Evolutionary conservation across 179 eudicot genomes (phyloP), one percentile per base, ranked within the genome.

Genomic region (Beta macrorhiza): DNA sequence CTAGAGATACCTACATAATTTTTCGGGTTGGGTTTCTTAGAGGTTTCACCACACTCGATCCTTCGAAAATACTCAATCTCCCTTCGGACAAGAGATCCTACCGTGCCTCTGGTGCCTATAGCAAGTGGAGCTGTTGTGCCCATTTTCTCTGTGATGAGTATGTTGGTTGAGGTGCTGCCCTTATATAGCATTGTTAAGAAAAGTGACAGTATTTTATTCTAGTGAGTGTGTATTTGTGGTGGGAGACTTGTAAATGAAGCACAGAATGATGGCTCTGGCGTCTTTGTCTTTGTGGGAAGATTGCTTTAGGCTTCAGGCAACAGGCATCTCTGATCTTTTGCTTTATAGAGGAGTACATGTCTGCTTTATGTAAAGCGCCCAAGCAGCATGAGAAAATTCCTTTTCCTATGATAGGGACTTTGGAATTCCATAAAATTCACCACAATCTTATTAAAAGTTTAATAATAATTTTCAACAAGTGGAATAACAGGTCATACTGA

Each of bases 71-170:
- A 95, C 81, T 95, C 99, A 4, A 93, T 93, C 84, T 93, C 99
- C 77, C 89, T 85, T 86, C 81, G 91, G 67, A 95, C 89, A 47
- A 95, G 95, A 7, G 95, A 89, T 78, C 94, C 98, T 13, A 95
- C 86, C 2, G 97, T 93, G 72, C 99, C 99, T 79, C 95, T 86
- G 10, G 95, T 90, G 72, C 98, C 98, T 17, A 95, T 85, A 84
- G 94, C 95, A 32, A 95, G 76, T 0, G 97, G 97, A 64, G 86
- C 82, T 20, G 84, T 67, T 63, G 87, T 57, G 75, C 79, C 82
- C 97, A 90, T 91, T 82, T 87, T 90, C 11, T 78, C 81, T 76
- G 80, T 80, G 80, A 82, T 81, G 76, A 81, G 75, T 82, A 76
- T 82, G 68, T 83, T 84, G 80, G 88, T 72, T 74, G 75, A 69